Conservation (phyloP, 345 rosid species). For the Salix caprea region DNA sequence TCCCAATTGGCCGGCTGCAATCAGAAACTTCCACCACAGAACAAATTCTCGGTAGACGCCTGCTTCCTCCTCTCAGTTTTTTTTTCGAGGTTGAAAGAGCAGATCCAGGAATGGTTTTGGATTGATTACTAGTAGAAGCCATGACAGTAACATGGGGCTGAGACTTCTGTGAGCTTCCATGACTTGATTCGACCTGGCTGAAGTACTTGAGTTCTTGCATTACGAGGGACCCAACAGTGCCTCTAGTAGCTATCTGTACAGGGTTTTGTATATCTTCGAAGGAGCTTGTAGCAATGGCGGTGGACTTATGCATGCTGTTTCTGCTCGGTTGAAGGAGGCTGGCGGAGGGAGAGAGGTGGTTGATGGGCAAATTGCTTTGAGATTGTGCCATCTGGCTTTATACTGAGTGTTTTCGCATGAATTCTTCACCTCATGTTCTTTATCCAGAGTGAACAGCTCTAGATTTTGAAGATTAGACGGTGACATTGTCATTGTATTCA, state of each 20-base stretch:
- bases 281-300: conserved; percentile 5
- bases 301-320: conserved; percentile 32
- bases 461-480: conserved; percentile 20
- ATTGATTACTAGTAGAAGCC: conserved; percentile 25
- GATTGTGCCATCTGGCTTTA: conserved; percentile 13
- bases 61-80: conserved; percentile 46
- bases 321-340: conserved; percentile 19
- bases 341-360: conserved; percentile 26
- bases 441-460: conserved; percentile 28
- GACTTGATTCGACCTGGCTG: conserved; percentile 35
- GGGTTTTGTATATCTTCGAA: conserved; percentile 31
- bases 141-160: conserved; percentile 9
- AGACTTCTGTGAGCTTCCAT: conserved; percentile 32
- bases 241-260: conserved; percentile 51
- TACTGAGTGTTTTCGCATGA: conserved; percentile 27
- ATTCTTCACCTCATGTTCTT: conserved; percentile 39
- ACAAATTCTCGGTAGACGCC: conserved; percentile 50
- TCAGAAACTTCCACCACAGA: conserved; percentile 56
- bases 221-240: conserved; percentile 52
- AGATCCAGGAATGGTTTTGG: conserved; percentile 24
- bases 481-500: conserved; percentile 37
- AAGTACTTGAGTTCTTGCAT: conserved; percentile 55
- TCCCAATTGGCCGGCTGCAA: conserved; percentile 29
- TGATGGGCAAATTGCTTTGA: conserved; percentile 23
- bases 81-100: conserved; percentile 34